Conservation (phyloP, 1,284 basidiomycete species). For the Trichosporon ovoides region DNA sequence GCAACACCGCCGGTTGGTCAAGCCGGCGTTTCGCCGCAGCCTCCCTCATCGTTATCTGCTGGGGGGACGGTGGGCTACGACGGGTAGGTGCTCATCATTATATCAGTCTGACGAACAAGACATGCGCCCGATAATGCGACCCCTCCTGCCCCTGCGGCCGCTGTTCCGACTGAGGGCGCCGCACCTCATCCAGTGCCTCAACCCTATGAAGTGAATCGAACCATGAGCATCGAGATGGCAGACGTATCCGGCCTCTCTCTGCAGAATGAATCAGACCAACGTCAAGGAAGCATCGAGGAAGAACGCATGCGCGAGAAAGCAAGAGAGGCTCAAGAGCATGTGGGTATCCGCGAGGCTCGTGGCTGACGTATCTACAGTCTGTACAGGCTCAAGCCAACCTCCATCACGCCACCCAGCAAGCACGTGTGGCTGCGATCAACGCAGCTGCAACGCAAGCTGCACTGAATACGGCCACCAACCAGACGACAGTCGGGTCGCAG, state of each 20-base stretch:
- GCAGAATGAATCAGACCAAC: conserved; percentile 14
- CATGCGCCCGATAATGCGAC: background rate
- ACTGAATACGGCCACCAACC: conserved; percentile 30
- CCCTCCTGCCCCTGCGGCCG: background rate
- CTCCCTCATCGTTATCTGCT: background rate
- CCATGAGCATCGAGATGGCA: conserved; percentile 43
- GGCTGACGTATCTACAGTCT: conserved; percentile 29
- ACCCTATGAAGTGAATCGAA: conserved; percentile 20
- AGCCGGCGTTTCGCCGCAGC: conserved; percentile 5
- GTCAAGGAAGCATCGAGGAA: conserved; percentile 35
- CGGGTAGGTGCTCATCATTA: background rate
- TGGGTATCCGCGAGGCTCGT: conserved; percentile 20
- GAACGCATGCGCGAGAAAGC: conserved; percentile 47
- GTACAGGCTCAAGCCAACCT: conserved; percentile 47
- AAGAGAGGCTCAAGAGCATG: conserved; percentile 47
- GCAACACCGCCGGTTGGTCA: background rate
- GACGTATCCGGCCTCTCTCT: conserved; percentile 31
- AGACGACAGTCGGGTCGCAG: conserved; percentile 20
- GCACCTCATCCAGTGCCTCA: background rate
- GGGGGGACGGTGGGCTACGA: background rate
- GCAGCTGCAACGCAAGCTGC: conserved; percentile 48
- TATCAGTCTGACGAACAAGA: background rate
- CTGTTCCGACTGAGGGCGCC: background rate
- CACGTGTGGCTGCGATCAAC: conserved; percentile 49
- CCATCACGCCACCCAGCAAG: conserved; percentile 48